These are phyloP conservation scores for Adansonia gregorii DNA, from an alignment of 441 rosid species.

Conservation along the genomic window DNA sequence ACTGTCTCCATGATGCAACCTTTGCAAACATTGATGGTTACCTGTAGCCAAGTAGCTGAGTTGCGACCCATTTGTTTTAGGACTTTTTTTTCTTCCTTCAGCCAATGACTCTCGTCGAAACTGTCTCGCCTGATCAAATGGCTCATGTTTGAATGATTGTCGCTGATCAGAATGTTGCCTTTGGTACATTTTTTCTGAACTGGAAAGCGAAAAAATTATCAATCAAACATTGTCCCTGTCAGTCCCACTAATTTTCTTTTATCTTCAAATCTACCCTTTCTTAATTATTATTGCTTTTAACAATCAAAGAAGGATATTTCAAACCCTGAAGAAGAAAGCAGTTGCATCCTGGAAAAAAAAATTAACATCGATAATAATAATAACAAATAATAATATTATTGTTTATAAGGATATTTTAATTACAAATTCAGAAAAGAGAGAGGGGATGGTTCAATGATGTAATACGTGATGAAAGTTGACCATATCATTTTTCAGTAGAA, in stretches of 20 bases:
- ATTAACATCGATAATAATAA: not conserved
- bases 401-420: not conserved
- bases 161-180: not conserved
- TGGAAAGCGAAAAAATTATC: constrained; percentile 1
- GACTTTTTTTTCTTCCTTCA: not conserved
- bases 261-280: constrained; percentile 14
- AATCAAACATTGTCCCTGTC: constrained; percentile 14
- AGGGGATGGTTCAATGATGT: constrained; percentile 40
- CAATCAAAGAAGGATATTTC: not conserved
- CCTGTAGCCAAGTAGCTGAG: too few species aligned
- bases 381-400: not conserved
- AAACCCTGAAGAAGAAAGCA: constrained; percentile 7
- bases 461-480: constrained; percentile 44
- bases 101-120: not conserved
- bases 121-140: not conserved
- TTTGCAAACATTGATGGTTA: not conserved
- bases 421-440: not conserved
- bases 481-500: constrained; percentile 37
- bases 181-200: constrained; percentile 13
- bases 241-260: not conserved
- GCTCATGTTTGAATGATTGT: constrained; percentile 8
- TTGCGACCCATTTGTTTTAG: not conserved
- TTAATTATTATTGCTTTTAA: constrained; percentile 1
- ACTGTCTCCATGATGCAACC: not conserved
- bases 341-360: not conserved